Conservation (phyloP, 257 asterid genomes). For the Ilex aquifolium region DNA sequence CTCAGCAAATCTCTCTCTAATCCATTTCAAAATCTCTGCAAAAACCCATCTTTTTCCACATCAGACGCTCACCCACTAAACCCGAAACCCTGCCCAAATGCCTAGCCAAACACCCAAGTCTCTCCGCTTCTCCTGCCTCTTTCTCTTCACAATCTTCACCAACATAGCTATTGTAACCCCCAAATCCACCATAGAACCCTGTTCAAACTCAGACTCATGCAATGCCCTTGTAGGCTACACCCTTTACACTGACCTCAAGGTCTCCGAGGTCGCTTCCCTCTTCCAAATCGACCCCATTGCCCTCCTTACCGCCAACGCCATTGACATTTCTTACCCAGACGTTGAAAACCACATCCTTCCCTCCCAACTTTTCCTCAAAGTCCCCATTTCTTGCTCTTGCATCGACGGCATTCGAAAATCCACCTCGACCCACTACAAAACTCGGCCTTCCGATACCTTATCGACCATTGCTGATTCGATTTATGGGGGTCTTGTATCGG, state of each 20-base stretch:
- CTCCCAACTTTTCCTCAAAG: conserved; percentile 55
- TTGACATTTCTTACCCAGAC: conserved; percentile 74
- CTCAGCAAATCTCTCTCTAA: not conserved
- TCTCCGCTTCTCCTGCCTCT: not conserved
- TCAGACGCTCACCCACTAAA: not conserved
- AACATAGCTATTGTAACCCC: conserved; percentile 16
- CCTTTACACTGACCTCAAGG: conserved; percentile 92
- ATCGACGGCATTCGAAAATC: conserved; percentile 86
- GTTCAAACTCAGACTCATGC: conserved; percentile 75
- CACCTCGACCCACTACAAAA: conserved; percentile 46
- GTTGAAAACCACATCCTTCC: conserved; percentile 96
- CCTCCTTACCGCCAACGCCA: conserved; percentile 66
- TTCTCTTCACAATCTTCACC: not conserved
- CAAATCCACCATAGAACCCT: conserved; percentile 91
- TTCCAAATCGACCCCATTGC: conserved; percentile 79
- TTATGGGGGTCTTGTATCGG: conserved; percentile 77
- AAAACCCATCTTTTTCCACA: not conserved
- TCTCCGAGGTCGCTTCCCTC: conserved; percentile 85
- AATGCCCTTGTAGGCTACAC: conserved; percentile 78
- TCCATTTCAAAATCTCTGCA: not conserved
- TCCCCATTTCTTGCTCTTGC: conserved; percentile 78
- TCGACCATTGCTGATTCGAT: conserved; percentile 47
- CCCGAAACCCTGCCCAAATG: not conserved
- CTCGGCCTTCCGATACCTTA: conserved; percentile 84
- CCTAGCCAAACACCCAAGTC: not conserved